Base-by-base conservation (phyloP, 2,329 filamentous ascomycete genomes). In the Botrytis aclada region DNA sequence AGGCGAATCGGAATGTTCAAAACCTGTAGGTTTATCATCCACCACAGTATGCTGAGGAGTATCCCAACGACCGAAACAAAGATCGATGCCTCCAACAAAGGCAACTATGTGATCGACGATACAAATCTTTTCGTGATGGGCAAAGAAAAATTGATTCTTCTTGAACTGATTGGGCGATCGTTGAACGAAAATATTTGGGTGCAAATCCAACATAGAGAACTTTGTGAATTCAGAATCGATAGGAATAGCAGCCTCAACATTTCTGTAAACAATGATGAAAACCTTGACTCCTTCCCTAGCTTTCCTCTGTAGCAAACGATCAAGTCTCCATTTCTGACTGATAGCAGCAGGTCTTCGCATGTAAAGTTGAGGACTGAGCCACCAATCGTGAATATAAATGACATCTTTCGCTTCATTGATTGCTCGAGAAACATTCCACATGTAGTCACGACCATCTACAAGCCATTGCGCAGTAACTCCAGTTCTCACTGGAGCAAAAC, bases 331-430 rank as follows among this genome's bases (percentile, higher is more conserved):
- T 83, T 98, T 98, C 81, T 98, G 95, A 80, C 95, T 98, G 83
- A 98, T 98, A 63, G 93, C 94, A 37, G 96, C 93, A 70, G 96
- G 96, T 73, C 96, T 89, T 74, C 96, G 89, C 90, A 98, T 91
- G 84, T 99, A 99, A 62, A 99, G 84, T 82, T 99, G 95, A 1
- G 96, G 96, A 78, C 93, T 98, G 58, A 99, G 84, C 96, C 96
- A 99, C 96, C 96, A 99, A 82, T 98, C 96, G 81, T 99, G 96
- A 75, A 99, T 98, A 82, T 98, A 98, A 78, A 99, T 95, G 75
- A 98, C 95, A 83, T 98, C 96, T 79, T 93, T 93, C 14, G 96
- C 96, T 90, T 98, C 97, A 81, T 94, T 96, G 79, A 99, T 97
- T 20, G 96, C 96, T 76, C 95, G 89, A 18, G 95, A 98, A 12